Conservation (phyloP, 176 grass and related monocot genomes). For the Pontederia paniculata region DNA sequence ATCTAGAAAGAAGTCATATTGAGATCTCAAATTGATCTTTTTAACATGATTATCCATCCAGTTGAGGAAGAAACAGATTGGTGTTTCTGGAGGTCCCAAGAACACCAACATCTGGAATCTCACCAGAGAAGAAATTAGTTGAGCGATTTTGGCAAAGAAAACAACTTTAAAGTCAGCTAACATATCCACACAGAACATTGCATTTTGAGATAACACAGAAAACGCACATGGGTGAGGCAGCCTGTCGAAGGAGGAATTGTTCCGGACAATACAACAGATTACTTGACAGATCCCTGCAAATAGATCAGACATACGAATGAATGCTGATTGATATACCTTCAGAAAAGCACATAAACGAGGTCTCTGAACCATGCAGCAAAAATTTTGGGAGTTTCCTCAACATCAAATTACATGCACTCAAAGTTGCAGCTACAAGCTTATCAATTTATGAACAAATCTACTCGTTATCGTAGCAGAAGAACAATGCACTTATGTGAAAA, state of each 20-base stretch:
- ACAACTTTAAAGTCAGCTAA: not conserved
- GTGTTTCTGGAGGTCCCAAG: constrained; percentile 82
- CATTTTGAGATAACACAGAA: constrained; percentile 30
- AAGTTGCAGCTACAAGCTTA: too few species aligned
- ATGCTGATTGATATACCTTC: too few species aligned
- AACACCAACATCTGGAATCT: constrained; percentile 74
- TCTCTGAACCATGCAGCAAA: too few species aligned
- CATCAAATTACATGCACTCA: too few species aligned
- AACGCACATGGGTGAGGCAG: constrained; percentile 53
- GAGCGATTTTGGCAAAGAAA: constrained; percentile 45
- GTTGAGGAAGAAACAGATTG: not conserved
- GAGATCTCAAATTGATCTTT: not conserved
- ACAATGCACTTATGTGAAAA: too few species aligned
- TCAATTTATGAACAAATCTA: too few species aligned
- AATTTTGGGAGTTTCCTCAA: too few species aligned
- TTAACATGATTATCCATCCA: not conserved
- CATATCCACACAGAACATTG: not conserved
- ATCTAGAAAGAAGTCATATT: too few species aligned
- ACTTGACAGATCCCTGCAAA: constrained; percentile 73
- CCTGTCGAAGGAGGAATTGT: constrained; percentile 63
- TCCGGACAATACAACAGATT: constrained; percentile 70
- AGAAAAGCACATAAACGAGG: too few species aligned
- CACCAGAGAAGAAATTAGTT: constrained; percentile 91
- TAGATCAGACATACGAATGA: constrained; percentile 2
- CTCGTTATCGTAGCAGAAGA: too few species aligned